A percentile compares a stretch with the other conserved stretches of the same genome.
These are phyloP conservation scores for Podospora pseudopauciseta DNA, from an alignment of 495 filamentous ascomycete genomes.

Conservation along the genomic window DNA sequence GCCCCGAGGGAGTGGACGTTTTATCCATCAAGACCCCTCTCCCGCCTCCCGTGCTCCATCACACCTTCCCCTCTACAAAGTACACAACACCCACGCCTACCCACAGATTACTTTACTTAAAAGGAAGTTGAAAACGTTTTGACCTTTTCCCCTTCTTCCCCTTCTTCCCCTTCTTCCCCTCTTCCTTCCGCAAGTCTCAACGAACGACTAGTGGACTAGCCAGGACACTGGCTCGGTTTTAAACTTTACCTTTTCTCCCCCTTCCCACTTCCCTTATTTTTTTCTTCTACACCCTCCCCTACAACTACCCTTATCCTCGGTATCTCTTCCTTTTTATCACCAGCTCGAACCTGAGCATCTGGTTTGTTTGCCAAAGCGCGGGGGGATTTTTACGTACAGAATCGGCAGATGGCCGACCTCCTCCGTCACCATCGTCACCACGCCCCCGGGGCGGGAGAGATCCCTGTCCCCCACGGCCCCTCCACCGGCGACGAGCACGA, in stretches of 20 bases:
- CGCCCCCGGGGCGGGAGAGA: slow-evolving; percentile 39
- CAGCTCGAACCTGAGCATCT: neutral
- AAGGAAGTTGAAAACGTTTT: neutral
- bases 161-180: neutral
- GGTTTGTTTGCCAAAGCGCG: neutral
- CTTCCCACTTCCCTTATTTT: slow-evolving; percentile 1
- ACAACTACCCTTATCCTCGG: slow-evolving; percentile 3
- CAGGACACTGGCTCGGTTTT: neutral
- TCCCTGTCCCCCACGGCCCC: slow-evolving; percentile 49
- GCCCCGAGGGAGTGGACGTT: neutral
- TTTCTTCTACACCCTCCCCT: slow-evolving; percentile 4
- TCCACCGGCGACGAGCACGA: slow-evolving; percentile 41
- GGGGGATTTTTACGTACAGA: neutral
- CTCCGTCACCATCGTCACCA: slow-evolving; percentile 41
- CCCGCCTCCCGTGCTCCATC: neutral
- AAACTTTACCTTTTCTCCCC: slow-evolving; percentile 2
- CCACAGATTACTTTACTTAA: neutral
- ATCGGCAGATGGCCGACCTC: slow-evolving; percentile 27
- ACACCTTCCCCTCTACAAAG: neutral
- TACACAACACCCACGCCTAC: neutral
- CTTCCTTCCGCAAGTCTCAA: neutral
- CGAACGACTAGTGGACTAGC: neutral
- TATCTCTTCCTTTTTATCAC: neutral
- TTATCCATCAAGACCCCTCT: neutral
- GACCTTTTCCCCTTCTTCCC: neutral